These are phyloP conservation scores for Leccinum angustisporum DNA, from an alignment of 1,284 basidiomycete genomes.

Conservation along the genomic window DNA sequence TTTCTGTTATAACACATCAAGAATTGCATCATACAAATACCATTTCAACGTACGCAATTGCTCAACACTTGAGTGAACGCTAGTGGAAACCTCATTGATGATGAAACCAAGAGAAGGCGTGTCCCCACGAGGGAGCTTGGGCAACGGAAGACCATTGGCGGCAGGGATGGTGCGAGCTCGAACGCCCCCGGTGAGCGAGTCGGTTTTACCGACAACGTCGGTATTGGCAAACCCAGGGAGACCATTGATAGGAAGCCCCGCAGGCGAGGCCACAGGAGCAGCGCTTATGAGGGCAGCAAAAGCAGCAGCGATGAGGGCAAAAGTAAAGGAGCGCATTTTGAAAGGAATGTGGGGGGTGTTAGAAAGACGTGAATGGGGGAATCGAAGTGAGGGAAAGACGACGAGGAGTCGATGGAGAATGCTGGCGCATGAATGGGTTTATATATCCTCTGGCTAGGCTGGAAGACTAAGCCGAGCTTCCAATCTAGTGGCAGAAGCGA, in stretches of 20 bases:
- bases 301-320: constrained; percentile 40
- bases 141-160: neutral
- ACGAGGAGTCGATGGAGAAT: constrained; percentile 16
- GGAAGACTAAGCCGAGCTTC: neutral
- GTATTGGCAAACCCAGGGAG: too few relatives aligned
- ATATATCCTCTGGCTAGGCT: constrained; percentile 19
- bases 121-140: constrained; percentile 8
- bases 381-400: constrained; percentile 4
- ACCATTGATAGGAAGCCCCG: neutral
- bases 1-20: constrained; percentile 27
- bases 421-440: constrained; percentile 7
- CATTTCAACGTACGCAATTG: constrained; percentile 34
- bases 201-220: neutral
- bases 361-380: constrained; percentile 8
- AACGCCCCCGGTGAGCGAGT: neutral
- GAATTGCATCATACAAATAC: neutral
- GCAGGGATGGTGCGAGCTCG: too few relatives aligned
- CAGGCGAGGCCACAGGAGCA: neutral
- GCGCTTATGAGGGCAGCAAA: constrained; percentile 28
- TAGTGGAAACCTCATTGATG: constrained; percentile 27
- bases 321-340: constrained; percentile 48
- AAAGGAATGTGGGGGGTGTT: constrained; percentile 41
- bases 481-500: neutral
- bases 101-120: constrained; percentile 15
- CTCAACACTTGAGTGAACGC: constrained; percentile 26